These are phyloP conservation scores for Lentinula guzmanii DNA, from an alignment of 768 basidiomycete species.

Conservation along the genomic window DNA sequence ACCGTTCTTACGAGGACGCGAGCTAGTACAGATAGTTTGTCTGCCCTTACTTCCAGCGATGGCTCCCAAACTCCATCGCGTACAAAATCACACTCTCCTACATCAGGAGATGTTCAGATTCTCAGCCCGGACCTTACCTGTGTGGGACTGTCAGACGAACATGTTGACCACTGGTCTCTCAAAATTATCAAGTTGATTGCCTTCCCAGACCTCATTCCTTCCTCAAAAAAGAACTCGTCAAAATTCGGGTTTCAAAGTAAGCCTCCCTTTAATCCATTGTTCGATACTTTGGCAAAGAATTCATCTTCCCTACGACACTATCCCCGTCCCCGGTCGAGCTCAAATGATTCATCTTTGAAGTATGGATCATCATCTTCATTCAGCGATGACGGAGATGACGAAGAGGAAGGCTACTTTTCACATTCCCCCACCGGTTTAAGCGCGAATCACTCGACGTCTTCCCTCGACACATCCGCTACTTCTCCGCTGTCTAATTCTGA, in stretches of 20 bases:
- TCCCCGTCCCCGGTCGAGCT: constrained; percentile 3
- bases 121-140: constrained; percentile 70
- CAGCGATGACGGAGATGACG: constrained; percentile 19
- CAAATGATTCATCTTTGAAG: background rate
- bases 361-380: constrained; percentile 7
- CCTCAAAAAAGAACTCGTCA: constrained; percentile 6
- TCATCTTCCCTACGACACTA: background rate
- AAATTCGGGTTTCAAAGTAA: background rate
- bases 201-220: constrained; percentile 65
- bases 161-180: constrained; percentile 64
- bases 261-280: background rate
- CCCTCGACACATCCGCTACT: constrained; percentile 23
- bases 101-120: constrained; percentile 52
- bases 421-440: constrained; percentile 38
- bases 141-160: constrained; percentile 67
- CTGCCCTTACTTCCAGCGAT: background rate
- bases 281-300: background rate
- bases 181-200: constrained; percentile 77
- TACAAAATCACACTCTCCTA: constrained; percentile 46
- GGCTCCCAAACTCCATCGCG: constrained; percentile 8
- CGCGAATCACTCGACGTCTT: constrained; percentile 23
- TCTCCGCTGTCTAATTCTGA: constrained; percentile 39
- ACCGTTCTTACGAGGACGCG: constrained; percentile 45
- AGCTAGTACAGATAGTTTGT: constrained; percentile 27
- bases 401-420: constrained; percentile 58